phyloP scores from a whole-genome alignment of 495 filamentous ascomycete genomes.

The Xylaria intraflava region DNA sequence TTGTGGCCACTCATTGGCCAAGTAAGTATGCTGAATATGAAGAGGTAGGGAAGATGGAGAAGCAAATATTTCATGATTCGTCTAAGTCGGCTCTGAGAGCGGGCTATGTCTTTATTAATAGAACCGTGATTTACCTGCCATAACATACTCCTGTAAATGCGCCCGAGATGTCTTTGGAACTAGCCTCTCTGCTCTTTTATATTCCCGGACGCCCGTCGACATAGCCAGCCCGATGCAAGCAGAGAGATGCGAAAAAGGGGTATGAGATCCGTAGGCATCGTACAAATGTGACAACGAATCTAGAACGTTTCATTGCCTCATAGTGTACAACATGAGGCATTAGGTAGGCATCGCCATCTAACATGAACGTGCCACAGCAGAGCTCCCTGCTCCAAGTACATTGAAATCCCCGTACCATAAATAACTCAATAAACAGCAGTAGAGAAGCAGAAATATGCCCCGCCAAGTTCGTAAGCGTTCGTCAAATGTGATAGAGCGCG shows the following conservation, averaged over 20 bases:
- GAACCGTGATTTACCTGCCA: background rate
- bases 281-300: background rate
- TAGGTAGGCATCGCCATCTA: background rate
- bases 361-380: background rate
- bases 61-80: no score
- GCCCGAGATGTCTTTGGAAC: background rate
- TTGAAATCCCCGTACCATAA: background rate
- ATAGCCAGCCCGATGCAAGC: background rate
- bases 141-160: background rate
- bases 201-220: background rate
- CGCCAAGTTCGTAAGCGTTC: background rate
- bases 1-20: no score
- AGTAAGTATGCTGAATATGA: no score
- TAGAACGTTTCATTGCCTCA: background rate
- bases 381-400: background rate
- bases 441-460: background rate
- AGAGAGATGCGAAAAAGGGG: background rate
- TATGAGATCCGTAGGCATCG: background rate
- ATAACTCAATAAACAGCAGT: background rate
- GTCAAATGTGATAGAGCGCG: background rate
- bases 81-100: no score
- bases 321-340: background rate
- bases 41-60: no score
- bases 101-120: background rate
- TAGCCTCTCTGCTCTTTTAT: background rate